These are phyloP conservation scores for Ganoderma lucidum DNA, from an alignment of 1,284 basidiomycete genomes.

Conservation along the genomic window DNA sequence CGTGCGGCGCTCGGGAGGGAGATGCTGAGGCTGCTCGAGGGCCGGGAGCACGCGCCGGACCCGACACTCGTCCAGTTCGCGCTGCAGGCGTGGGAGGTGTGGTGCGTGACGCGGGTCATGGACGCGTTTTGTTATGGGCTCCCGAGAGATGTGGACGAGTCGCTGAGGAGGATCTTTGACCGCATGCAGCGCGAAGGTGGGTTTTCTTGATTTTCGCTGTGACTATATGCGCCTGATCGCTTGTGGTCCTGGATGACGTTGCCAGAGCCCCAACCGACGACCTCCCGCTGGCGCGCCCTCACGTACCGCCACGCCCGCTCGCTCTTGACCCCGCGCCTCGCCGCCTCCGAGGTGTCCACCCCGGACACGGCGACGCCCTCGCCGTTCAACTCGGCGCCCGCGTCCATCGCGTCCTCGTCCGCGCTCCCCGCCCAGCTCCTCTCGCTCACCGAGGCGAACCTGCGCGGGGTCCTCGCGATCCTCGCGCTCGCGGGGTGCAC, in stretches of 20 bases:
- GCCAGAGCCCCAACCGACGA: slow-evolving; percentile 46
- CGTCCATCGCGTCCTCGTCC: slow-evolving; percentile 30
- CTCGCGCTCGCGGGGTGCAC: slow-evolving; percentile 45
- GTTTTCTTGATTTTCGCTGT: slow-evolving; percentile 12
- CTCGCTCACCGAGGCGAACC: slow-evolving; percentile 37
- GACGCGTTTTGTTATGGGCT: slow-evolving; percentile 48
- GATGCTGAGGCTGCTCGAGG: slow-evolving; percentile 41
- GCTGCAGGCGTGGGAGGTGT: slow-evolving; percentile 50
- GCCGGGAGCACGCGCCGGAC: slow-evolving; percentile 43
- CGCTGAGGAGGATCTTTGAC: slow-evolving; percentile 44
- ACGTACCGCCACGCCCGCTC: slow-evolving; percentile 44
- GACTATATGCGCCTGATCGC: not conserved
- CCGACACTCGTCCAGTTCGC: slow-evolving; percentile 50
- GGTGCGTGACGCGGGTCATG: slow-evolving; percentile 45
- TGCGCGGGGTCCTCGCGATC: slow-evolving; percentile 45
- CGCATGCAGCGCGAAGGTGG: slow-evolving; percentile 45
- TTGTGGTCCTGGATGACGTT: slow-evolving; percentile 1
- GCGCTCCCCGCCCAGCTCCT: slow-evolving; percentile 25
- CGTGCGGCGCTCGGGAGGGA: slow-evolving; percentile 41
- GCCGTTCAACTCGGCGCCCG: slow-evolving; percentile 36
- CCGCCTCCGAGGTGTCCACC: slow-evolving; percentile 25
- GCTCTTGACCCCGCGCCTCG: slow-evolving; percentile 31
- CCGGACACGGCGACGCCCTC: slow-evolving; percentile 34
- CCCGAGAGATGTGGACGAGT: slow-evolving; percentile 43
- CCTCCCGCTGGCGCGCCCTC: slow-evolving; percentile 49